Percentiles rank a stretch among this genome's conserved stretches.
phyloP scores from a whole-genome alignment of 805 yeast species.

The Candida gorgasii region DNA sequence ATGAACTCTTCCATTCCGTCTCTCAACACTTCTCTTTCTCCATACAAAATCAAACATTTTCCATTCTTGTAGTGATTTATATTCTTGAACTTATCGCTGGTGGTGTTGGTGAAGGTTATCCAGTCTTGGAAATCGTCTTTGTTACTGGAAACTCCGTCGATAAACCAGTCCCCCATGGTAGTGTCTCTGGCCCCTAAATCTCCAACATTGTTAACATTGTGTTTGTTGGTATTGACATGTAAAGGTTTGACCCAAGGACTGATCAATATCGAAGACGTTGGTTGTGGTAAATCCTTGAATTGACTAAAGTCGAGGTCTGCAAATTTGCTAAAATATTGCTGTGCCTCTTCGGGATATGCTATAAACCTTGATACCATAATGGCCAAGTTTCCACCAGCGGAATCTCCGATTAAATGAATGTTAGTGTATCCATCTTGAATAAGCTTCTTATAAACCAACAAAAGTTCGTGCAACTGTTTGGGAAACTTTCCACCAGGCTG shows the following conservation, averaged over 20 bases:
- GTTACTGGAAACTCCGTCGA: slow-evolving; percentile 23
- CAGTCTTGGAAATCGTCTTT: slow-evolving; percentile 12
- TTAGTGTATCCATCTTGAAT: slow-evolving; percentile 25
- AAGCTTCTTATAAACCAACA: slow-evolving; percentile 25
- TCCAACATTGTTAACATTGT: slow-evolving; percentile 22
- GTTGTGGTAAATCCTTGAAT: slow-evolving; percentile 22
- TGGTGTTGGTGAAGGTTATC: slow-evolving; percentile 25
- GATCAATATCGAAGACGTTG: slow-evolving; percentile 26
- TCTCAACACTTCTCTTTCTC: slow-evolving; percentile 35
- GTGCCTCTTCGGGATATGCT: slow-evolving; percentile 33
- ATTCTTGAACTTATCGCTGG: slow-evolving; percentile 24
- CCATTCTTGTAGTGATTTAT: slow-evolving; percentile 26
- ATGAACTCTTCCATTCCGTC: slow-evolving; percentile 29
- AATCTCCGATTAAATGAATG: slow-evolving; percentile 40
- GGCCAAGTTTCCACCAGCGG: slow-evolving; percentile 44
- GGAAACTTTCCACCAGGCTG: slow-evolving; percentile 33
- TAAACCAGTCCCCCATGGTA: slow-evolving; percentile 32
- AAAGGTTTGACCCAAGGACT: slow-evolving; percentile 41
- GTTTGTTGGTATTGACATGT: slow-evolving; percentile 23
- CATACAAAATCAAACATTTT: slow-evolving; percentile 25
- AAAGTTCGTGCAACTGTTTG: slow-evolving; percentile 31
- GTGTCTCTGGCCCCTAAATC: slow-evolving; percentile 33
- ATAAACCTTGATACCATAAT: slow-evolving; percentile 21
- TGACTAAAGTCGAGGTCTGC: slow-evolving; percentile 14
- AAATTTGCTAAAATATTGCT: slow-evolving; percentile 20